These are phyloP conservation scores for Annulohypoxylon nitens DNA, from an alignment of 495 filamentous ascomycete genomes.

Conservation along the genomic window DNA sequence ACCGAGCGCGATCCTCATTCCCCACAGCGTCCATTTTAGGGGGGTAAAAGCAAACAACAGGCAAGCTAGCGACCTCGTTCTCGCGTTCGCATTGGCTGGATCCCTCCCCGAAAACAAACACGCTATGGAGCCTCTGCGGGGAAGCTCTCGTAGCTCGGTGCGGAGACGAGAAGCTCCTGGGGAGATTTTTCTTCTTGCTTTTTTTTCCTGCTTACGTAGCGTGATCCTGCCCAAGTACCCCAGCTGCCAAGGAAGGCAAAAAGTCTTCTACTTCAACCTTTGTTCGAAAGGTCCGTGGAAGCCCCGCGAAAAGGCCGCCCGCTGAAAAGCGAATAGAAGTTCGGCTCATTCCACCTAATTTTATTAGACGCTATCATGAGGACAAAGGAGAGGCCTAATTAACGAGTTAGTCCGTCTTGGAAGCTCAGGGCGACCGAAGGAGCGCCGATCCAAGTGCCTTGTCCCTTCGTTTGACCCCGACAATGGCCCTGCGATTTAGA, in stretches of 20 bases:
- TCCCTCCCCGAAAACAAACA: conserved; percentile 1
- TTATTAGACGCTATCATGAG: background rate
- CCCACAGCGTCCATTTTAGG: conserved; percentile 28
- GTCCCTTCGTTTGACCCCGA: background rate
- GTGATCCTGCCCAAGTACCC: background rate
- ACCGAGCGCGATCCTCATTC: conserved; percentile 22
- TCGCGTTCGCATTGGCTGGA: conserved; percentile 21
- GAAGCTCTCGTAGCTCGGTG: conserved; percentile 28
- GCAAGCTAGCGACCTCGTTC: background rate
- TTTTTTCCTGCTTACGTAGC: background rate
- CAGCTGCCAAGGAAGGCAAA: background rate
- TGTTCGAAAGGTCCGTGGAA: conserved; percentile 41
- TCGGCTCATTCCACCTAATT: conserved; percentile 1
- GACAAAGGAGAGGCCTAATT: background rate
- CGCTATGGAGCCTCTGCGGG: conserved; percentile 33
- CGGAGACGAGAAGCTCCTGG: conserved; percentile 31
- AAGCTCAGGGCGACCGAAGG: conserved; percentile 24
- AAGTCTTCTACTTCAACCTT: background rate
- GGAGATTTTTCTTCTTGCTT: conserved; percentile 1
- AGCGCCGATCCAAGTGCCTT: conserved; percentile 22
- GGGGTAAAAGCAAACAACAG: conserved; percentile 19
- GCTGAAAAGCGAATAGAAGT: conserved; percentile 6
- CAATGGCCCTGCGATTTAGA: conserved; percentile 9
- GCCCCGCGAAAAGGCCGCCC: conserved; percentile 45
- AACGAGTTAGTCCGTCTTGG: conserved; percentile 23